Percentiles rank a stretch among this genome's conserved stretches.
phyloP scores from a whole-genome alignment of 352 stramenopile species.

The Globisporangium polare region DNA sequence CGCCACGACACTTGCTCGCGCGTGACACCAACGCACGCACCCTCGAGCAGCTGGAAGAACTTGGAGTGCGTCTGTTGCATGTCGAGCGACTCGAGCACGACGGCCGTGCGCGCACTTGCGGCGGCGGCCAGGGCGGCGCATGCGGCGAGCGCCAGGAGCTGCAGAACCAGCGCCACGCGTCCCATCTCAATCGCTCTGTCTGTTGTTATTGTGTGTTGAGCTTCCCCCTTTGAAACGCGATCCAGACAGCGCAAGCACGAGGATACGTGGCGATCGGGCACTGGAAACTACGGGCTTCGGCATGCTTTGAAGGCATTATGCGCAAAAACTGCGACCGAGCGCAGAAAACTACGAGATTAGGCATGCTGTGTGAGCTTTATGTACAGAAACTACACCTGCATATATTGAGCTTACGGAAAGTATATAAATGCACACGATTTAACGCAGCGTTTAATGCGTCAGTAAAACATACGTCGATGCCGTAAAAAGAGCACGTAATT shows the following conservation, averaged over 20 bases:
- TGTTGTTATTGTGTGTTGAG: conserved; percentile 1
- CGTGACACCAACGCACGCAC: conserved; percentile 26
- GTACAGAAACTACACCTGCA: background rate
- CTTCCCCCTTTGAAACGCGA: conserved; percentile 7
- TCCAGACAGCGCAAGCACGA: conserved; percentile 6
- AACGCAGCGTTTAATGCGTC: background rate
- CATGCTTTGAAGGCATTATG: no score
- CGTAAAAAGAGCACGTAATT: no score
- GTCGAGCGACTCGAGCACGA: conserved; percentile 57
- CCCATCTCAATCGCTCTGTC: conserved; percentile 5
- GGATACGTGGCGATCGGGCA: conserved; percentile 8
- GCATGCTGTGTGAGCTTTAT: no score
- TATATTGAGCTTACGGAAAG: no score
- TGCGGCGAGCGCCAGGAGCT: conserved; percentile 7
- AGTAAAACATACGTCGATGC: no score
- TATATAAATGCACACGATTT: no score
- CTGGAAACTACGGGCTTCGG: background rate
- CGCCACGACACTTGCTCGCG: background rate
- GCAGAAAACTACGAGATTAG: no score
- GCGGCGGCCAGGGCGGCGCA: conserved; percentile 12
- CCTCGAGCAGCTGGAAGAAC: conserved; percentile 67
- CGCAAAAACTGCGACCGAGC: no score
- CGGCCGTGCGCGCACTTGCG: conserved; percentile 51
- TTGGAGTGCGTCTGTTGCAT: conserved; percentile 66
- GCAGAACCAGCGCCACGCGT: conserved; percentile 12